Evolutionary conservation across 2,329 filamentous ascomycete genomes (phyloP).

Genomic region (Penicillium frequentans): DNA sequence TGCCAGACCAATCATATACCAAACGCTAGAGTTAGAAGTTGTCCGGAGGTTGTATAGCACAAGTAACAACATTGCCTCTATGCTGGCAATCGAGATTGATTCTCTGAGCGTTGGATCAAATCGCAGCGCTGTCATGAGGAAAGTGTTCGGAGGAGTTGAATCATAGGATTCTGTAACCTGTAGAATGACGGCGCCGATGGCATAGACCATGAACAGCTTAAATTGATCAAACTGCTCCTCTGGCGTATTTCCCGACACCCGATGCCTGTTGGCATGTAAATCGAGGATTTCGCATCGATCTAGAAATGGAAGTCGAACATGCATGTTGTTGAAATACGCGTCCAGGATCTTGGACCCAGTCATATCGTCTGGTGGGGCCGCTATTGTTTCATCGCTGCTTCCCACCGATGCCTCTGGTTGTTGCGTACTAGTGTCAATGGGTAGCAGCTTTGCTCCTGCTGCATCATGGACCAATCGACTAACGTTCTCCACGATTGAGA

Average conservation of each 20-base stretch:
- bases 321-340: constrained; percentile 23
- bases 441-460: constrained; percentile 8
- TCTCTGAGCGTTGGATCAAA: constrained; percentile 12
- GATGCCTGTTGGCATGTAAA: constrained; percentile 8
- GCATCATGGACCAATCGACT: neutral
- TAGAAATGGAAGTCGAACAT: constrained; percentile 20
- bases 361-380: constrained; percentile 11
- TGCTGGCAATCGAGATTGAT: constrained; percentile 12
- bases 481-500: constrained; percentile 13
- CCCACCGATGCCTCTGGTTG: neutral
- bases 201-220: constrained; percentile 26
- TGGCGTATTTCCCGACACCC: neutral
- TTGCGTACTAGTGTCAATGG: neutral
- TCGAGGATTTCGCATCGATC: constrained; percentile 11
- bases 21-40: constrained; percentile 21
- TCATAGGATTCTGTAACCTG: constrained; percentile 19
- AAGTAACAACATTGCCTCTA: constrained; percentile 25
- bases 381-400: neutral
- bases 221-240: constrained; percentile 15
- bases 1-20: constrained; percentile 28
- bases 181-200: constrained; percentile 18
- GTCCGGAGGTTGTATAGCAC: constrained; percentile 25
- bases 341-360: constrained; percentile 14
- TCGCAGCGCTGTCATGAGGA: constrained; percentile 12
- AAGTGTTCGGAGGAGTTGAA: constrained; percentile 11